Evolutionary conservation across 1,139 yeast species (phyloP), one percentile per base, ranked within the genome.

Genomic region (Groenewaldozyma auringiensis): DNA sequence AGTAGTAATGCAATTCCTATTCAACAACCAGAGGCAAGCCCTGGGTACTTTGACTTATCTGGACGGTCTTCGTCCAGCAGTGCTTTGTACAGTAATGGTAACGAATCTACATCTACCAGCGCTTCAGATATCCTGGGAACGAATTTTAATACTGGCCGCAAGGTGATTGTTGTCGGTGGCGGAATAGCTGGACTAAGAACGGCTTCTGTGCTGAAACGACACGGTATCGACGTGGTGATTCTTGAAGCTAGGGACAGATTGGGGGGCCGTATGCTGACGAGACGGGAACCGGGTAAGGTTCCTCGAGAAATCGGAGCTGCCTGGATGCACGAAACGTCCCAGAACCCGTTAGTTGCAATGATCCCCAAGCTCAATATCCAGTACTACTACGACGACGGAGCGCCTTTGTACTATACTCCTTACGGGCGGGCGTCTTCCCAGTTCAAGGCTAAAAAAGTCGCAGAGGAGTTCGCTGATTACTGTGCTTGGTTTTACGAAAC

Each of bases 241-340:
- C 50, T 79, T 9, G 85, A 79, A 54, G 80, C 81, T 0, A 48
- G 57, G 38, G 65, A 79, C 53, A 58, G 82, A 41, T 56, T 76
- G 8, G 85, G 85, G 16, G 85, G 84, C 1, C 61, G 85, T 47
- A 59, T 79, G 35, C 58, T 64, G 27, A 75, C 81, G 2, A 58
- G 59, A 37, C 50, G 53, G 21, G 45, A 58, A 17, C 57, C 56
- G 4, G 54, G 59, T 14, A 66, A 66, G 8, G 48, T 57, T 2
- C 58, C 61, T 11, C 45, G 56, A 27, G 56, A 53, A 43, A 48
- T 53, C 21, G 56, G 95, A 0, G 94, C 92, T 1, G 76, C 86
- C 11, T 85, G 95, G 94, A 84, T 81, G 57, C 95, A 85, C 58
- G 94, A 85, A 57, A 78, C 86, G 0, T 66, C 84, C 46, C 72